Base-by-base conservation (phyloP, 345 rosid genomes). In the Citrus unshiu region DNA sequence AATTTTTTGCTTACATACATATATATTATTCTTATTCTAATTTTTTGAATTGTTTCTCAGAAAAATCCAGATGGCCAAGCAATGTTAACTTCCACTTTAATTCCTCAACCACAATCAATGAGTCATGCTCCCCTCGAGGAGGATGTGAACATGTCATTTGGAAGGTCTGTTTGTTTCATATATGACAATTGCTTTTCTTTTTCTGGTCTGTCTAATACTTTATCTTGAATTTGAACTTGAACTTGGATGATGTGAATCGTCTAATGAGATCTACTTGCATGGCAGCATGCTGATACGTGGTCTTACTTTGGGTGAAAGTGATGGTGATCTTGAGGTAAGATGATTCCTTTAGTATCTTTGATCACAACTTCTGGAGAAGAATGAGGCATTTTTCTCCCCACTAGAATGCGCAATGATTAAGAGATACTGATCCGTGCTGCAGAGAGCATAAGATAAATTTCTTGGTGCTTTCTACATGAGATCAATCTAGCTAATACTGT, bases 251-350 rank as follows among this genome's bases (percentile, higher is more conserved):
- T 74, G 4, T 32, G 16, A 71, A 51, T 76, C 9, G 61, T 63
- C 71, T 80, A 13, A 69, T 80, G 54, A 57, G 4, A 51, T 32
- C 49, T 43, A 65, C 80, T 65, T 75, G 73, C 85, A 32, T 87
- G 76, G 77, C 93, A 97, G 99, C 88, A 92, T 94, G 98, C 82
- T 97, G 72, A 82, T 97, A 81, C 93, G 83, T 66, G 98, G 97
- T 81, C 95, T 96, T 79, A 90, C 95, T 61, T 74, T 91, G 85
- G 86, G 94, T 77, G 98, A 97, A 89, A 88, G 88, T 75, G 93
- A 91, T 79, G 97, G 97, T 57, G 95, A 94, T 85, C 95, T 97
- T 68, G 99, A 97, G 98, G 99, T 94, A 87, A 83, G 4, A n/a
- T 61, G 30, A 71, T 54, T 30, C 63, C 71, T 70, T 37, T 14